Evolutionary conservation across 768 basidiomycete species (phyloP).

Genomic region (Suillus luteus): DNA sequence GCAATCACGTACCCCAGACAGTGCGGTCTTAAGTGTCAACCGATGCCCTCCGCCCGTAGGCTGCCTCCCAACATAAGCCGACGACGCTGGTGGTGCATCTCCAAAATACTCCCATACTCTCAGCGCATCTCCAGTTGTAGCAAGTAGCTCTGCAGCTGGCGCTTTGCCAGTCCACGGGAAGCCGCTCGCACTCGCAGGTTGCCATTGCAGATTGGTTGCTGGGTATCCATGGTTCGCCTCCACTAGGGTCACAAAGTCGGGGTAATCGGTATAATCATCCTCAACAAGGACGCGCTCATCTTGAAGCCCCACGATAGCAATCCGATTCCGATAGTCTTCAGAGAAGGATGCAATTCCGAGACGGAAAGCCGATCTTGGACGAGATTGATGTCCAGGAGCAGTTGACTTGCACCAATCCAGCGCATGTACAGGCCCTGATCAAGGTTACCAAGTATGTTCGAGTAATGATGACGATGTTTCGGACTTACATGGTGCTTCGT

Average conservation of each 20-base stretch:
- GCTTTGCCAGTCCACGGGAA: constrained; percentile 73
- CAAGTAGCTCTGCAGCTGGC: constrained; percentile 75
- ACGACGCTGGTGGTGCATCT: constrained; percentile 58
- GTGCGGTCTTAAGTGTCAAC: constrained; percentile 70
- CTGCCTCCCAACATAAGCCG: constrained; percentile 72
- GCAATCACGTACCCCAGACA: constrained; percentile 69
- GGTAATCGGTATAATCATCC: constrained; percentile 79
- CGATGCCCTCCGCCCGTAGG: constrained; percentile 58
- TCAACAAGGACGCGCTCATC: constrained; percentile 88
- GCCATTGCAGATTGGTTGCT: constrained; percentile 91
- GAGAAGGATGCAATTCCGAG: constrained; percentile 84
- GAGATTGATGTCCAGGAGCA: constrained; percentile 69
- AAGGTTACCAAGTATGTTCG: constrained; percentile 22
- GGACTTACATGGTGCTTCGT: constrained; percentile 82
- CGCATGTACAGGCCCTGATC: constrained; percentile 79
- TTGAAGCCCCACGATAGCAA: constrained; percentile 76
- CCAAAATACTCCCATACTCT: constrained; percentile 87
- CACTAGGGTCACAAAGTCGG: constrained; percentile 86
- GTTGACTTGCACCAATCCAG: constrained; percentile 88
- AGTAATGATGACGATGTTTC: constrained; percentile 4
- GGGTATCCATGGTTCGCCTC: constrained; percentile 89
- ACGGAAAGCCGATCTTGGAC: constrained; percentile 78
- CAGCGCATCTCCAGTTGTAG: constrained; percentile 92
- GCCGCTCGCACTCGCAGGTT: constrained; percentile 69
- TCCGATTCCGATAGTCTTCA: constrained; percentile 81